Evolutionary conservation across 2,329 filamentous ascomycete genomes (phyloP), one percentile per base, ranked within the genome.

Genomic region (Sclerotiophoma versabilis): DNA sequence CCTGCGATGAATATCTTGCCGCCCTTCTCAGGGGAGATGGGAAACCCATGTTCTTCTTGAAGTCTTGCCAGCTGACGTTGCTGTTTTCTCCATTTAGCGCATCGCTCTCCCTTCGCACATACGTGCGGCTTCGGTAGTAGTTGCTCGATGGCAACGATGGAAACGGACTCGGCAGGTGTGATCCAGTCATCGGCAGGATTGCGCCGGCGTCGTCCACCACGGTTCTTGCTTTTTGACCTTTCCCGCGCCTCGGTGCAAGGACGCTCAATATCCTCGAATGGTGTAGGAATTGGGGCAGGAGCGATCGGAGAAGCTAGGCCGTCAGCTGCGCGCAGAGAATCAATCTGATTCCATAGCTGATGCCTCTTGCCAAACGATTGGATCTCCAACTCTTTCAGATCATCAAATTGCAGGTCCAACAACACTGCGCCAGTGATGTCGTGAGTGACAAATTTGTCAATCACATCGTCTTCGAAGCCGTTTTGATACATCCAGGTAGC

Each of bases 91-190:
- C 85, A 96, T 73, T 92, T 96, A 42, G 85, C 81, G 75, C 93
- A 96, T 64, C 89, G 87, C 74, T 95, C 90, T 38, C 93, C 93
- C 74, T 96, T 96, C 38, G 86, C 86, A 77, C 93, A 97, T 51
- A 84, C 83, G 76, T 96, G 93, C 14, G 88, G 85, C 76, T 91
- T 93, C 5, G 92, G 92, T 49, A 96, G 83, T 48, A 95, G 80
- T 74, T 96, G 91, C 76, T 96, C 92, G 59, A 96, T 96, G 23
- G 90, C 92, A 27, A 96, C 92, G 64, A 96, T 96, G 0, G 92
- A 96, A 4, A 95, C 88, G 1, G 91, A 93, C 73, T 96, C 91
- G 54, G 87, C 84, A 2, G 91, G 91, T 1, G 88, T 88, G 70
- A 95, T 88, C 39, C 85, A 77, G 64, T 93, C 89, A 59, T 87